Evolutionary conservation across 495 filamentous ascomycete species (phyloP), one percentile per base, ranked within the genome.

Genomic region (Glutinoglossum americanum): DNA sequence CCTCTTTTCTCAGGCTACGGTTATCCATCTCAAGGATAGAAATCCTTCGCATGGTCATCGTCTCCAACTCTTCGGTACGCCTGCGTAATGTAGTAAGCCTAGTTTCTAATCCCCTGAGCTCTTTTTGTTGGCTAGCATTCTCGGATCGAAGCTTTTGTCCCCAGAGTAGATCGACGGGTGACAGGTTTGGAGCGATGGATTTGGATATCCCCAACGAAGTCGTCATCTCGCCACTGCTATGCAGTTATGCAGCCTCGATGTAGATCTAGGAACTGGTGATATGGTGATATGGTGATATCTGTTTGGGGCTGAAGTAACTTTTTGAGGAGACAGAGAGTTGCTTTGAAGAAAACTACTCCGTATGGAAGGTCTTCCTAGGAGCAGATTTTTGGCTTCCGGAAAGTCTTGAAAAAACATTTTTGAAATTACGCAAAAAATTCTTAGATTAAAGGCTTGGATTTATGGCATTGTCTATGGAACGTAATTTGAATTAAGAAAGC

Each of bases 401-500:
- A 41, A 17, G 37, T 4, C 15, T 13, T 11, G 37, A 45, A 45
- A 10, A 45, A 10, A 45, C 0, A 6, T 3, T 13, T 3, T 21
- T 21, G 4, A 13, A n/a, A n/a, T 45, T 45, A 21, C 13, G 41
- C 41, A 10, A 19, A n/a, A 45, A 19, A 23, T 53, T 32, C 19
- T 30, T 11, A 30, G 28, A 53, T 53, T 53, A 30, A 30, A 30
- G 49, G 23, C 17, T 4, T 10, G 26, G 19, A 53, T 53, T 53
- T 53, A 53, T 53, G 28, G 49, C 23, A 53, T 53, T 28, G 23
- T 53, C 49, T 53, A 53, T 53, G 49, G 49, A 53, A 53, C 49
- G 49, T 32, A 25, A 30, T 32, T 53, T 53, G 28, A 17, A 19
- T 53, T 7, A 53, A 10, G 49, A 53, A 53, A 53, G 21, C 49